phyloP scores from a whole-genome alignment of 257 asterid species.

The Primulina huaijiensis region DNA sequence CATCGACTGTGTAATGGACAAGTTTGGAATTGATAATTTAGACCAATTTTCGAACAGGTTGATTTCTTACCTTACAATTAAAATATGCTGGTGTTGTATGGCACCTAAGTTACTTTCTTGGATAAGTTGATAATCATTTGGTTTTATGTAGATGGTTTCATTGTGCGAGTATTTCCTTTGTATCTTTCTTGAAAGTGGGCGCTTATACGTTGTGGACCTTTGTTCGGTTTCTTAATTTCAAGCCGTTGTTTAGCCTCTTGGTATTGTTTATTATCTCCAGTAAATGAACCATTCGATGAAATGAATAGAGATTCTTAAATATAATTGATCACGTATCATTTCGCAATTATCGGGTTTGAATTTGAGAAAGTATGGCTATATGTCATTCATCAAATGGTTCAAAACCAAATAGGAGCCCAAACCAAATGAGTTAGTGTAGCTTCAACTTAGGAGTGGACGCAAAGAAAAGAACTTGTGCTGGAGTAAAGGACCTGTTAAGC shows the following conservation, averaged over 20 bases:
- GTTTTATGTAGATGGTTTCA: background rate
- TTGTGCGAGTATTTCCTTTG: background rate
- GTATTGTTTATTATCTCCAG: too few species aligned
- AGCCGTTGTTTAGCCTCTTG: background rate
- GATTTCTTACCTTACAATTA: conserved; percentile 1
- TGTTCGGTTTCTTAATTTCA: background rate
- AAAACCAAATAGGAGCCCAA: background rate
- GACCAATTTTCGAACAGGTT: conserved; percentile 22
- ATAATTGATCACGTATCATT: too few species aligned
- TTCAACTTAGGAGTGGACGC: conserved; percentile 9
- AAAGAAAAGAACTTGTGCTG: conserved; percentile 49
- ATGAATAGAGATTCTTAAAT: background rate
- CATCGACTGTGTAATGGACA: conserved; percentile 21
- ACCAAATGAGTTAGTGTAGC: background rate
- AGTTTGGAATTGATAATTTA: conserved; percentile 13
- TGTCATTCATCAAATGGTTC: too few species aligned
- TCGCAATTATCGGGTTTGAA: background rate
- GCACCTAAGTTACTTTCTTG: background rate
- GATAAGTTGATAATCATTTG: background rate
- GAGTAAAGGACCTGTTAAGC: conserved; percentile 31
- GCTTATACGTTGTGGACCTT: background rate
- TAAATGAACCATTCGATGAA: too few species aligned
- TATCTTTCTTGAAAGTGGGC: too few species aligned
- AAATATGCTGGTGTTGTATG: background rate
- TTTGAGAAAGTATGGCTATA: background rate